A percentile compares a stretch with the other conserved stretches of the same genome.
phyloP scores from a whole-genome alignment of 2,329 filamentous ascomycete genomes.

The Lecanosticta acicola region DNA sequence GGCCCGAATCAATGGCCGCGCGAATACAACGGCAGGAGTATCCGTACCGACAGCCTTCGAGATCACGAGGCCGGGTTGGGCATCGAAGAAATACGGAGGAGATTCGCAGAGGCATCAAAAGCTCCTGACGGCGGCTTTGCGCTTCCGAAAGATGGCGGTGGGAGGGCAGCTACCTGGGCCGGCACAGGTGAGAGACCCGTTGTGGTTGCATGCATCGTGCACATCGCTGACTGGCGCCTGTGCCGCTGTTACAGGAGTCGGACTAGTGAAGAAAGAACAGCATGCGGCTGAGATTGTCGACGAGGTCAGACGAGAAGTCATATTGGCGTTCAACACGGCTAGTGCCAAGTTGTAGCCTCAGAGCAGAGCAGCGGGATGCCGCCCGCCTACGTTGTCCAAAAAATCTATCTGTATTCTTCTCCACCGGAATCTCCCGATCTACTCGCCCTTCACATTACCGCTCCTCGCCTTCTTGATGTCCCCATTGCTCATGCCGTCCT shows the following conservation, averaged over 20 bases:
- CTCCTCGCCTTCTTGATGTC: constrained; percentile 16
- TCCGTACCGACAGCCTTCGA: constrained; percentile 50
- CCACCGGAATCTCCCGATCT: neutral
- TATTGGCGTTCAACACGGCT: constrained; percentile 25
- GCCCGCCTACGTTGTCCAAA: too few species aligned
- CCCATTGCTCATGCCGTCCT: constrained; percentile 11
- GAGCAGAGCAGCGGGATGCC: too few species aligned
- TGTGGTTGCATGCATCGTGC: neutral
- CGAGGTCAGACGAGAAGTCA: constrained; percentile 38
- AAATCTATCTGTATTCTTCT: neutral
- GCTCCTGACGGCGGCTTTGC: constrained; percentile 45
- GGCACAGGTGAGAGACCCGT: constrained; percentile 25
- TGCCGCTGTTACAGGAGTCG: constrained; percentile 47
- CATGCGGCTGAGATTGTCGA: constrained; percentile 49
- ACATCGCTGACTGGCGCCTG: neutral
- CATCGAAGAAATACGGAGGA: constrained; percentile 39
- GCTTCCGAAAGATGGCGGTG: constrained; percentile 38
- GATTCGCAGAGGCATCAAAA: constrained; percentile 45
- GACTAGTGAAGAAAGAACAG: constrained; percentile 49
- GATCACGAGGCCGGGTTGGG: constrained; percentile 36
- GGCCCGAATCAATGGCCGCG: constrained; percentile 55
- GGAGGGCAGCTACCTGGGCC: constrained; percentile 56
- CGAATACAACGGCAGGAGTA: constrained; percentile 52
- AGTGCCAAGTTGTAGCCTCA: constrained; percentile 7
- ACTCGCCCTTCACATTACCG: constrained; percentile 26